These are phyloP conservation scores for Plantago lanceolata DNA, from an alignment of 305 asterid genomes.

Conservation along the genomic window DNA sequence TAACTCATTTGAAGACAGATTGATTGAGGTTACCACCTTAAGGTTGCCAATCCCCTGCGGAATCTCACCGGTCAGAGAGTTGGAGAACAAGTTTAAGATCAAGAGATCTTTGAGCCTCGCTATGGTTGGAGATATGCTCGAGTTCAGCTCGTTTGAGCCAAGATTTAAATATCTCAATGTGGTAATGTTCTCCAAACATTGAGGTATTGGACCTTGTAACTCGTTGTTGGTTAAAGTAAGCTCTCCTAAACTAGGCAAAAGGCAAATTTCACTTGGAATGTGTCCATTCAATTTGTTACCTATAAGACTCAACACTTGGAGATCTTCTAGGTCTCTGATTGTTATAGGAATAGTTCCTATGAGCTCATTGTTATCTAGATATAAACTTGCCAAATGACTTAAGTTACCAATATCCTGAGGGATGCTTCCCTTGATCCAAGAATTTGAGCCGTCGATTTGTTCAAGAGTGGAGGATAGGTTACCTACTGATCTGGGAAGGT, in stretches of 20 bases:
- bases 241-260: conserved; percentile 13
- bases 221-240: conserved; percentile 24
- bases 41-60: conserved; percentile 29
- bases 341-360: conserved; percentile 28
- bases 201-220: conserved; percentile 30
- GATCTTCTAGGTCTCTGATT: conserved; percentile 12
- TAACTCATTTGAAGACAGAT: conserved; percentile 33
- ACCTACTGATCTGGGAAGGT: conserved; percentile 34
- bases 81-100: conserved; percentile 30
- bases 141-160: conserved; percentile 26
- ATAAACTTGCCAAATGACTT: conserved; percentile 24
- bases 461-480: conserved; percentile 30
- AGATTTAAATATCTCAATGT: conserved; percentile 26
- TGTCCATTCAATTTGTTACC: conserved; percentile 25
- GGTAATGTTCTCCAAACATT: conserved; percentile 33
- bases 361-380: conserved; percentile 24
- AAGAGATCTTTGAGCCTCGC: conserved; percentile 29
- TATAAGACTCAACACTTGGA: conserved; percentile 24
- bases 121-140: conserved; percentile 23
- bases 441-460: conserved; percentile 9
- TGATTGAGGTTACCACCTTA: conserved; percentile 11
- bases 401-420: conserved; percentile 39
- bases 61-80: conserved; percentile 25
- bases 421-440: conserved; percentile 29
- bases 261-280: conserved; percentile 29